A percentile compares a stretch with the other conserved stretches of the same genome.
phyloP scores from a whole-genome alignment of 768 basidiomycete species.

The Suillus sp. region DNA sequence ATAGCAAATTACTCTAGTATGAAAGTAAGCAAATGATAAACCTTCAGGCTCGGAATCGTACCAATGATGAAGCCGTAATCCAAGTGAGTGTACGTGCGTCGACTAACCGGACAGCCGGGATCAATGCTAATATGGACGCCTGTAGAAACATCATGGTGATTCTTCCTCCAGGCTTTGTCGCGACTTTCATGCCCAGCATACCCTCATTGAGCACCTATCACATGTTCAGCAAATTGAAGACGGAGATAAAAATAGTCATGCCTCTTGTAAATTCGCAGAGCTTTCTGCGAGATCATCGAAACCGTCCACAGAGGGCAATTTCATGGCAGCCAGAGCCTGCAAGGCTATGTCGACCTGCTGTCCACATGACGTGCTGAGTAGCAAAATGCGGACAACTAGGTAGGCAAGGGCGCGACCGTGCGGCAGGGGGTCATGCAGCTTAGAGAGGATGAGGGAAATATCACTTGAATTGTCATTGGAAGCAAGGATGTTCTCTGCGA shows the following conservation, averaged over 20 bases:
- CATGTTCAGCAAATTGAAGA: constrained; percentile 9
- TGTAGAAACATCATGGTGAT: constrained; percentile 60
- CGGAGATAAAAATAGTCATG: constrained; percentile 14
- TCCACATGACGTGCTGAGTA: constrained; percentile 57
- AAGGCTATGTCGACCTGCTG: constrained; percentile 58
- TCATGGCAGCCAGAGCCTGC: constrained; percentile 48
- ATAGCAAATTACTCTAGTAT: constrained; percentile 22
- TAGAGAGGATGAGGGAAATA: constrained; percentile 51
- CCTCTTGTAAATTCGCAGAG: constrained; percentile 30
- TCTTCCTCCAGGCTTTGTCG: constrained; percentile 61
- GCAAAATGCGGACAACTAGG: constrained; percentile 62
- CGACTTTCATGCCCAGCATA: constrained; percentile 49
- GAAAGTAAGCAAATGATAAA: neutral
- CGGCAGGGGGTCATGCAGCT: constrained; percentile 49
- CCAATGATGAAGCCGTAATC: constrained; percentile 43
- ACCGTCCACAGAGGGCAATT: constrained; percentile 45
- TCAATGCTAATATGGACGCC: constrained; percentile 51
- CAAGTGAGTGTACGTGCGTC: constrained; percentile 42
- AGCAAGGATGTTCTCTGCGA: constrained; percentile 62
- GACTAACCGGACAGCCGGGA: constrained; percentile 54
- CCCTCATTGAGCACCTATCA: constrained; percentile 47
- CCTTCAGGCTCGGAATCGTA: constrained; percentile 25
- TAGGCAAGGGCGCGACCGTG: constrained; percentile 60
- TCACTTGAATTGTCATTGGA: constrained; percentile 49
- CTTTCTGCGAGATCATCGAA: constrained; percentile 35